Percentiles rank a stretch among this genome's conserved stretches.
Evolutionary conservation across 345 rosid species (phyloP).

Genomic region (Heritiera fomes): DNA sequence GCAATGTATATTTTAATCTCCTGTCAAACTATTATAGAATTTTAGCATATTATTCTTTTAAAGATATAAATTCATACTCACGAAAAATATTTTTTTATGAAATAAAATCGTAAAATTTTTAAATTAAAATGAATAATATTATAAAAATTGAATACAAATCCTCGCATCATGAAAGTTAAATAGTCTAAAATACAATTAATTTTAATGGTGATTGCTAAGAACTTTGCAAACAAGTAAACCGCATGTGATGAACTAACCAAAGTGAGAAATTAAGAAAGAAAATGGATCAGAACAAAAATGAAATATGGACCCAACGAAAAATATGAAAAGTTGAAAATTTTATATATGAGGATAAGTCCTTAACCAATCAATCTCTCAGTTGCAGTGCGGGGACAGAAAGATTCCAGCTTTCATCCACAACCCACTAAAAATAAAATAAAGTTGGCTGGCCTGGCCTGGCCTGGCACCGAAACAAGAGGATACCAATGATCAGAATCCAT

Average conservation of each 20-base stretch:
- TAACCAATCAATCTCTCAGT: conserved; percentile 22
- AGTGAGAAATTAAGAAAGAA: background rate
- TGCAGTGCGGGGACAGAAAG: conserved; percentile 10
- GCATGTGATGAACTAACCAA: conserved; percentile 5
- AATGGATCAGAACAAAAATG: background rate
- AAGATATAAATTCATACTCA: too few species aligned
- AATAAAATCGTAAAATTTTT: too few species aligned
- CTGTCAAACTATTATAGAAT: too few species aligned
- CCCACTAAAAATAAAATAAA: background rate
- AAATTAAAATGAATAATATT: too few species aligned
- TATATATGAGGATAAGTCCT: background rate
- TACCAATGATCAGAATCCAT: background rate
- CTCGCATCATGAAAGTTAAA: background rate
- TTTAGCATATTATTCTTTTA: too few species aligned
- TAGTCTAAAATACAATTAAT: conserved; percentile 1
- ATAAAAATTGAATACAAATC: too few species aligned
- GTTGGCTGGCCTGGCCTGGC: conserved; percentile 14
- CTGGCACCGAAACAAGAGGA: background rate
- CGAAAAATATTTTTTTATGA: too few species aligned
- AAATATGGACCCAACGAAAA: background rate
- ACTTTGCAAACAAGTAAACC: background rate
- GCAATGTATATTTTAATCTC: too few species aligned
- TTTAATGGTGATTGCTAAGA: background rate
- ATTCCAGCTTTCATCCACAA: conserved; percentile 50
- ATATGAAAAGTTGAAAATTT: background rate